phyloP scores from a whole-genome alignment of 345 rosid species.

The Salix arbutifolia region DNA sequence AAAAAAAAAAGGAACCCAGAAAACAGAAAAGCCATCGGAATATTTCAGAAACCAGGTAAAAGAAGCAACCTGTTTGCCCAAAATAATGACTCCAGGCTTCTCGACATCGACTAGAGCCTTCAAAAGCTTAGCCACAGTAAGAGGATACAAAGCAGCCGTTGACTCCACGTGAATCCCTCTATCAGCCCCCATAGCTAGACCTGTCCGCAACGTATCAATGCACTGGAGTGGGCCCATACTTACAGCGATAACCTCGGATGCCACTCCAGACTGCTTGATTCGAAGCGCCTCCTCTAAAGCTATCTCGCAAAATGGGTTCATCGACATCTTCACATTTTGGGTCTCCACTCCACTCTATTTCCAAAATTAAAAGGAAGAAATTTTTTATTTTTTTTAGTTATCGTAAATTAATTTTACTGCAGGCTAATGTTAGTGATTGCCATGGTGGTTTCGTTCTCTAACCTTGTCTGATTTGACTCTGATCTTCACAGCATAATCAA shows the following conservation, averaged over 20 bases:
- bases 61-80: conserved; percentile 70
- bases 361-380: not conserved
- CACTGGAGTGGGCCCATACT: conserved; percentile 68
- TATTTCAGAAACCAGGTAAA: not conserved
- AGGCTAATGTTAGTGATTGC: not conserved
- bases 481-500: conserved; percentile 94
- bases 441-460: not conserved
- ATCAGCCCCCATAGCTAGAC: conserved; percentile 97
- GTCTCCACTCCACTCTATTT: conserved; percentile 86
- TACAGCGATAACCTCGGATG: conserved; percentile 77
- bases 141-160: conserved; percentile 43
- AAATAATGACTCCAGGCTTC: conserved; percentile 72
- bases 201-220: conserved; percentile 81
- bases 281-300: conserved; percentile 87
- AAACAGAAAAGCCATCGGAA: not conserved
- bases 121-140: conserved; percentile 74
- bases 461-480: conserved; percentile 93
- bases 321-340: conserved; percentile 91
- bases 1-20: not conserved
- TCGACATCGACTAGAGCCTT: conserved; percentile 65
- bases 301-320: conserved; percentile 96
- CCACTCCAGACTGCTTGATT: conserved; percentile 78
- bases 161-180: conserved; percentile 75
- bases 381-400: no score
- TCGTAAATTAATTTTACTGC: not conserved